Evolutionary conservation across 176 grass and related monocot species (phyloP).

Genomic region (Carex scoparia): DNA sequence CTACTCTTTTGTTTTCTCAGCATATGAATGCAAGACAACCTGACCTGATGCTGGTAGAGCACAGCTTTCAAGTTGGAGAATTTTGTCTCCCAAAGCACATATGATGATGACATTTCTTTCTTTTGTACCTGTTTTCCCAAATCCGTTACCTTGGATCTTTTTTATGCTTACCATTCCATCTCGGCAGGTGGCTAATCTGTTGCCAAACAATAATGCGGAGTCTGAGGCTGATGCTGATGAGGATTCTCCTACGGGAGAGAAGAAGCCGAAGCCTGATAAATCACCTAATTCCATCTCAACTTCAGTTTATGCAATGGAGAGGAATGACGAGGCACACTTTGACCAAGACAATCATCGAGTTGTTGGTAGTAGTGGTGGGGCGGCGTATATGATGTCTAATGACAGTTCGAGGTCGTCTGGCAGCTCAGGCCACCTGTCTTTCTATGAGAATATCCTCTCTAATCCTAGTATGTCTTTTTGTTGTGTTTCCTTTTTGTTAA

Average conservation of each 20-base stretch:
- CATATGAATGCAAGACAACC: background rate
- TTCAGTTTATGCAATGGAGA: conserved; percentile 23
- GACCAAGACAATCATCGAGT: conserved; percentile 12
- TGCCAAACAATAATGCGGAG: conserved; percentile 56
- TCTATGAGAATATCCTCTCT: conserved; percentile 62
- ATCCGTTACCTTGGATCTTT: background rate
- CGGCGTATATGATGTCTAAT: conserved; percentile 44
- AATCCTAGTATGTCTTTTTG: conserved; percentile 47
- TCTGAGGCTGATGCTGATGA: conserved; percentile 74
- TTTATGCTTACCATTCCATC: background rate
- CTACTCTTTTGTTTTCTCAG: background rate
- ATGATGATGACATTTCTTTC: conserved; percentile 1
- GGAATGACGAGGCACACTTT: conserved; percentile 22
- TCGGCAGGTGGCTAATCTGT: conserved; percentile 27
- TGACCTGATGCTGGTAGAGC: background rate
- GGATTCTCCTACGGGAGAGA: conserved; percentile 62
- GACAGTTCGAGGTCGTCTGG: conserved; percentile 45
- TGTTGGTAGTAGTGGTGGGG: conserved; percentile 29
- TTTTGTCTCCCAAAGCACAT: background rate
- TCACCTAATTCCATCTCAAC: conserved; percentile 12
- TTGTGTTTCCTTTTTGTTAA: background rate
- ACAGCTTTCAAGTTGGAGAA: background rate
- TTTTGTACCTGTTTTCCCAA: background rate
- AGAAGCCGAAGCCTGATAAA: conserved; percentile 64
- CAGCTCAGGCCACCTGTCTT: conserved; percentile 54